Evolutionary conservation across 768 basidiomycete genomes (phyloP).

Genomic region (Pilatotrama ljubarskyi): DNA sequence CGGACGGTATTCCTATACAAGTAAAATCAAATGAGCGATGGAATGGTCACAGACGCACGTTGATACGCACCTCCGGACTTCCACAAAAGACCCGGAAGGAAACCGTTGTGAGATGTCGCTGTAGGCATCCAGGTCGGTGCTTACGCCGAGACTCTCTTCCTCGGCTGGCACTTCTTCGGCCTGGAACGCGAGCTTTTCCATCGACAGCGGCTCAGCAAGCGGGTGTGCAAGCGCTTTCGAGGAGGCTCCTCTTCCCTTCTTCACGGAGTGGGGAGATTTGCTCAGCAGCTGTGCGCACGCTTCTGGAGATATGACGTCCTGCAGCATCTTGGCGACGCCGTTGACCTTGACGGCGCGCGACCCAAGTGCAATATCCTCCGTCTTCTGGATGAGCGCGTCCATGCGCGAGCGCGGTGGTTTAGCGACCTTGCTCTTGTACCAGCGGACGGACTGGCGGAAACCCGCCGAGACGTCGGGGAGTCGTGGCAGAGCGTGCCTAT

Average conservation of each 20-base stretch:
- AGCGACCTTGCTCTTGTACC: not conserved
- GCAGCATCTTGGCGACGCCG: conserved; percentile 2
- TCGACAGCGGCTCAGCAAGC: not conserved
- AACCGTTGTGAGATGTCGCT: conserved; percentile 18
- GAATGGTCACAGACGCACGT: not conserved
- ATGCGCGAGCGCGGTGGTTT: not conserved
- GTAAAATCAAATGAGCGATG: not conserved
- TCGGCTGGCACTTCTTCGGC: not conserved
- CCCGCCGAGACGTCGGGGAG: not conserved
- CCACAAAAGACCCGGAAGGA: conserved; percentile 34
- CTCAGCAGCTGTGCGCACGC: conserved; percentile 10
- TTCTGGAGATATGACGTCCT: conserved; percentile 7
- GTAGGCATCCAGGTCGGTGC: not conserved
- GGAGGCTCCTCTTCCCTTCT: not conserved
- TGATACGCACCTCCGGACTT: conserved; percentile 32
- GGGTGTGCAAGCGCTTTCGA: not conserved
- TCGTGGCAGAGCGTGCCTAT: not conserved
- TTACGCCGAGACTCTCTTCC: not conserved
- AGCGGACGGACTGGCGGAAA: not conserved
- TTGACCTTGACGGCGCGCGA: not conserved
- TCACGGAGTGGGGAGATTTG: not conserved
- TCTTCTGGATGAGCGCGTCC: not conserved
- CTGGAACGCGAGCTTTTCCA: conserved; percentile 5
- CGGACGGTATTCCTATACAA: not conserved
- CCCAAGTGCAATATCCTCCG: too few species aligned